Evolutionary conservation across 2,329 filamentous ascomycete species (phyloP), one percentile per base, ranked within the genome.

Genomic region (Epichloe hybrida): DNA sequence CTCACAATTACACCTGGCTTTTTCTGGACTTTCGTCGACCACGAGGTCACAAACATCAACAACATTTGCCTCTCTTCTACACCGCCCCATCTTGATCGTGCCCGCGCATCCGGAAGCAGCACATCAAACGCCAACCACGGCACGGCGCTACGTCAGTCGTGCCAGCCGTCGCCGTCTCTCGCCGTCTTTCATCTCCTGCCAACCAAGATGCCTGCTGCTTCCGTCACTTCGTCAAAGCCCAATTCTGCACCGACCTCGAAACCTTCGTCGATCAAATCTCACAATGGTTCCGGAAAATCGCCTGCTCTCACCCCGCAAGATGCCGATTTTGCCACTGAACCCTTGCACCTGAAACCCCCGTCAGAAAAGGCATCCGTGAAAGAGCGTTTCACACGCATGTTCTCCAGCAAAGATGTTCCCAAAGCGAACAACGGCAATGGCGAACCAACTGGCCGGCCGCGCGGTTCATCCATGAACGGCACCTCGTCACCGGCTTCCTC

Each of bases 351-450:
- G 27, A 72, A 65, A 56, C 66, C 65, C 50, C 37, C 58, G n/a
- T 58, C 67, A 51, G 78, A 81, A 58, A 81, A 78, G 63, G 64
- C 74, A 2, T 80, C 78, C 13, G 79, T 83, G 66, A 83, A 82
- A 62, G 79, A 81, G 61, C 76, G 79, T 45, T 63, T 83, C 51
- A 77, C 79, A 40, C 76, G 80, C 69, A 83, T 83, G 74, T 83
- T 83, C 66, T 80, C 75, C 50, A 74, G 71, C 56, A 80, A 77
- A 61, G 79, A 81, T 50, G 61, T 69, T 20, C 58, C 64, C 40
- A 67, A 64, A 51, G 50, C 49, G 35, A 62, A 63, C 50, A 56
- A 66, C 38, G 64, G 66, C 43, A 67, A 65, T 50, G 55, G 62
- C 54, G 66, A 69, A 23, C 48, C 57, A 13, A 55, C 62, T 43